Evolutionary conservation across 176 grass and related monocot genomes (phyloP).

Genomic region (Cenchrus purpureus): DNA sequence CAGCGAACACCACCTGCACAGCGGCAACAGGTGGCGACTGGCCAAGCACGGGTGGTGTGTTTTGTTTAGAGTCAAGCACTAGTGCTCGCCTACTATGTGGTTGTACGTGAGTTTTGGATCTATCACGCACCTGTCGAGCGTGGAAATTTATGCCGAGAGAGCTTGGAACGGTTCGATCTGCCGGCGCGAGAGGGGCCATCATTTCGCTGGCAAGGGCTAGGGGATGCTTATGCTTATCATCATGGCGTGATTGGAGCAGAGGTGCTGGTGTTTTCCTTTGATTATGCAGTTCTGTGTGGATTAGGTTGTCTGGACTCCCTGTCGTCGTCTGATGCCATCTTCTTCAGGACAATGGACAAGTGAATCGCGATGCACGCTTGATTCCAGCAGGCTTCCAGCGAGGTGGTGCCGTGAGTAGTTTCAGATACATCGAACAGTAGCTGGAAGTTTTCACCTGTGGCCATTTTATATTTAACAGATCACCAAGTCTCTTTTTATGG

Average conservation of each 20-base stretch:
- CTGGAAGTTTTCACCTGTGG: no score
- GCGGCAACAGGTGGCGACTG: constrained; percentile 28
- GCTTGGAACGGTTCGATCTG: not conserved
- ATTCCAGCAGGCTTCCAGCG: constrained; percentile 21
- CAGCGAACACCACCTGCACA: constrained; percentile 15
- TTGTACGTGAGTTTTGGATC: constrained; percentile 2
- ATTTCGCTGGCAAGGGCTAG: not conserved
- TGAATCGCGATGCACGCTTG: not conserved
- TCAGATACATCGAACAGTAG: not conserved
- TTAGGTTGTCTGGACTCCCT: not conserved
- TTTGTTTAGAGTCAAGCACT: not conserved
- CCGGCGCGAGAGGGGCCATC: not conserved
- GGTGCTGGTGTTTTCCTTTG: not conserved
- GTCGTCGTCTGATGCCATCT: not conserved
- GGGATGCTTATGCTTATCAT: not conserved
- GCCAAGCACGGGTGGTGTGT: not conserved
- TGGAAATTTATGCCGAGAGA: not conserved
- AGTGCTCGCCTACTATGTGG: not conserved
- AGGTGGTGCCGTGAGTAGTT: not conserved
- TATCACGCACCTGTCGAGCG: not conserved
- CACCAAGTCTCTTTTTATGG: no score
- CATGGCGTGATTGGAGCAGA: not conserved
- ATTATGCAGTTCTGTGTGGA: not conserved
- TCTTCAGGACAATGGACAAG: not conserved
- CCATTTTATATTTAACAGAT: no score